Conservation (phyloP, 2,329 filamentous ascomycete genomes). For the Botryotinia narcissicola region DNA sequence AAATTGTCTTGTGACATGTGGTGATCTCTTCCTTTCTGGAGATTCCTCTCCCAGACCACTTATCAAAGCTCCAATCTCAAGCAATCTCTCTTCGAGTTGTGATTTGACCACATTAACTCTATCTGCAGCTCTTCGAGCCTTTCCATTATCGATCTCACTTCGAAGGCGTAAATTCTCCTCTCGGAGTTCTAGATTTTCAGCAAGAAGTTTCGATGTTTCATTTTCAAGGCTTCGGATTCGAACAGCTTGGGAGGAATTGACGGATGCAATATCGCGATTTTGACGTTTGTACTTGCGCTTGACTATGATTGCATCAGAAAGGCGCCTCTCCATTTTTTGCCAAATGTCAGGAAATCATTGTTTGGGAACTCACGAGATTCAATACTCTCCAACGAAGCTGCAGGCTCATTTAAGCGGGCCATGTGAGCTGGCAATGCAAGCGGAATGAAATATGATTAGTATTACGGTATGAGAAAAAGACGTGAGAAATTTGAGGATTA, state of each 20-base stretch:
- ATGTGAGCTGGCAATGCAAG: constrained; percentile 46
- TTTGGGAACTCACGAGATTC: constrained; percentile 61
- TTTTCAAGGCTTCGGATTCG: constrained; percentile 75
- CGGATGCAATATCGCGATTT: constrained; percentile 78
- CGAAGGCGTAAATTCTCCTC: constrained; percentile 69
- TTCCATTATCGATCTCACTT: constrained; percentile 62
- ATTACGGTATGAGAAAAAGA: background rate
- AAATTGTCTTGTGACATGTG: constrained; percentile 40
- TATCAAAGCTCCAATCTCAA: constrained; percentile 67
- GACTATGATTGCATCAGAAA: constrained; percentile 49
- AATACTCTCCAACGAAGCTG: constrained; percentile 64
- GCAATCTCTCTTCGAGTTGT: constrained; percentile 68
- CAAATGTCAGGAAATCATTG: background rate
- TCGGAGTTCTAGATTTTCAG: constrained; percentile 75
- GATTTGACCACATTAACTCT: constrained; percentile 68
- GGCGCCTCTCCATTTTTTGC: constrained; percentile 10
- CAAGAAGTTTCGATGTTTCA: constrained; percentile 70
- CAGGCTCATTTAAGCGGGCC: constrained; percentile 78
- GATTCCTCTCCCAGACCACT: constrained; percentile 62
- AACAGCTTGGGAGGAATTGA: constrained; percentile 73
- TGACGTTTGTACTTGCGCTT: constrained; percentile 77
- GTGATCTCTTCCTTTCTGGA: constrained; percentile 49
- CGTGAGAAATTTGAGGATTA: background rate
- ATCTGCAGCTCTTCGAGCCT: constrained; percentile 58
- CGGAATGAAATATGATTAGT: constrained; percentile 24